These are phyloP conservation scores for Diaporthe ampelina DNA, from an alignment of 2,329 filamentous ascomycete genomes.

Conservation along the genomic window DNA sequence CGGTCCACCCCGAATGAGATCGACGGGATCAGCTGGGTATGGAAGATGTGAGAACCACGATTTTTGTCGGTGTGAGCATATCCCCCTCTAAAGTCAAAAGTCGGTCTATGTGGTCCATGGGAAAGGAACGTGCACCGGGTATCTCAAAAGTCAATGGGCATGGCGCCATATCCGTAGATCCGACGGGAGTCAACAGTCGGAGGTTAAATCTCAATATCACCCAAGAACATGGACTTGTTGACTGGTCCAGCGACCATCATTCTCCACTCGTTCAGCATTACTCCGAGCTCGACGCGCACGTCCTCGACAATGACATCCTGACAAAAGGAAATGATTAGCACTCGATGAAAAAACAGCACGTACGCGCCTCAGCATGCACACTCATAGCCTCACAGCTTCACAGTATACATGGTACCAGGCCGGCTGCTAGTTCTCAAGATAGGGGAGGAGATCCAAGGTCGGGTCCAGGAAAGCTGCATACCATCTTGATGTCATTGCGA, in stretches of 20 bases:
- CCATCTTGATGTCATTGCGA: slow-evolving; percentile 34
- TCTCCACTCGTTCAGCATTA: slow-evolving; percentile 35
- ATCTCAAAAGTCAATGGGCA: slow-evolving; percentile 2
- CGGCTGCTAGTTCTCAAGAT: background rate
- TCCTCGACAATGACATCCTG: slow-evolving; percentile 36
- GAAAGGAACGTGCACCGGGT: slow-evolving; percentile 16
- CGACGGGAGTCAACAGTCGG: background rate
- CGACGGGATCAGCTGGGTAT: slow-evolving; percentile 11
- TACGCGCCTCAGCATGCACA: background rate
- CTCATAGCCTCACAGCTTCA: too few species aligned
- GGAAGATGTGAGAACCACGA: too few species aligned
- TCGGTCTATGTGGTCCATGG: slow-evolving; percentile 16
- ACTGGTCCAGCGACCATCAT: slow-evolving; percentile 27
- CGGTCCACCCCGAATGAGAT: slow-evolving; percentile 25
- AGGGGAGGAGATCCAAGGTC: too few species aligned
- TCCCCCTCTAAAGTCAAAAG: background rate
- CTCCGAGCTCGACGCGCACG: slow-evolving; percentile 29
- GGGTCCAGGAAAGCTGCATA: background rate
- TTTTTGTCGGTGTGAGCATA: background rate
- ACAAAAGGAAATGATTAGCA: background rate
- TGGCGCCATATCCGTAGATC: slow-evolving; percentile 22
- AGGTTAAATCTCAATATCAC: slow-evolving; percentile 4
- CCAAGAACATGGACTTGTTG: slow-evolving; percentile 32
- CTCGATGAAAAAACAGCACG: background rate
- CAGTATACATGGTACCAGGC: background rate